A percentile compares a stretch with the other conserved stretches of the same genome.
phyloP scores from a whole-genome alignment of 2,329 filamentous ascomycete species.

The Hymenoscyphus infarciens region DNA sequence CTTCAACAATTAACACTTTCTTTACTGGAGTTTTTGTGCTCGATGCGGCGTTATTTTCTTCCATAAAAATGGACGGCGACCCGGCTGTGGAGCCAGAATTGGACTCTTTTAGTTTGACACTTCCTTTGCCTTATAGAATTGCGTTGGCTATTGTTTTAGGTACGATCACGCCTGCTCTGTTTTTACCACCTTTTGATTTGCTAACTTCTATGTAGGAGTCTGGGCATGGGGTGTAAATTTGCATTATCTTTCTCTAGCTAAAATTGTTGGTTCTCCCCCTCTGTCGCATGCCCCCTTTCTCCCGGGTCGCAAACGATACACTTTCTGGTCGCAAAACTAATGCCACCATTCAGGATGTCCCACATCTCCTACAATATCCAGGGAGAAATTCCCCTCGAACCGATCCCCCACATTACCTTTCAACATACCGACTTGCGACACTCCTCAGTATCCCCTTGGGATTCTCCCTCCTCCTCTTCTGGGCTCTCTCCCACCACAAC shows the following conservation, averaged over 20 bases:
- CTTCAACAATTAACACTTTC: conserved; percentile 27
- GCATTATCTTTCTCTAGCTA: conserved; percentile 73
- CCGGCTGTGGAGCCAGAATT: conserved; percentile 66
- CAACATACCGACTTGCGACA: conserved; percentile 80
- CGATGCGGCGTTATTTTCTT: conserved; percentile 29
- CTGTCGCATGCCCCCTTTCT: conserved; percentile 6
- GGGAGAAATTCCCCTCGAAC: conserved; percentile 61
- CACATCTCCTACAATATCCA: conserved; percentile 82
- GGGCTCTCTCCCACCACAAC: conserved; percentile 71
- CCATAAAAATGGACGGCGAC: conserved; percentile 65
- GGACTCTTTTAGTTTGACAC: conserved; percentile 80
- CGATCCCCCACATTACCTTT: conserved; percentile 72
- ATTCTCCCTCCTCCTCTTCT: conserved; percentile 76
- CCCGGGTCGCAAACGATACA: not conserved
- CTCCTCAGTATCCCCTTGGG: conserved; percentile 69
- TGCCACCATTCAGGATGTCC: conserved; percentile 60
- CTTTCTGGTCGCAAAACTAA: conserved; percentile 16
- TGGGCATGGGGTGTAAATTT: conserved; percentile 96
- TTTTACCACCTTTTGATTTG: not conserved
- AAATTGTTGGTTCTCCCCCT: conserved; percentile 57
- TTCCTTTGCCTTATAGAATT: conserved; percentile 87
- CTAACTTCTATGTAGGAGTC: conserved; percentile 56
- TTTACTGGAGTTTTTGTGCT: conserved; percentile 23
- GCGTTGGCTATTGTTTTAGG: conserved; percentile 82
- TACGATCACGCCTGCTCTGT: conserved; percentile 40